Evolutionary conservation across 257 asterid species (phyloP).

Genomic region (Solanum habrochaites): DNA sequence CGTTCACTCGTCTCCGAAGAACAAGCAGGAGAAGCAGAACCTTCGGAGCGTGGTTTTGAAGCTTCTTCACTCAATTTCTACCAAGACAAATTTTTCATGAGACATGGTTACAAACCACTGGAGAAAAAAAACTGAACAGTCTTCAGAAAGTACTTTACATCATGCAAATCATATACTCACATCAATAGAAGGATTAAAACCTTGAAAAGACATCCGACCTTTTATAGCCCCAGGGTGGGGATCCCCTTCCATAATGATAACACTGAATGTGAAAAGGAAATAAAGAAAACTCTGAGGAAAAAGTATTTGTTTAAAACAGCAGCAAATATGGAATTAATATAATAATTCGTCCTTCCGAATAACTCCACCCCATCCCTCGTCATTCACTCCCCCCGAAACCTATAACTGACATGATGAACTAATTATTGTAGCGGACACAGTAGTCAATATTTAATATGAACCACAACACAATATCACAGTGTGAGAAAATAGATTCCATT

Average conservation of each 20-base stretch:
- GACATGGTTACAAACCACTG: conserved; percentile 7
- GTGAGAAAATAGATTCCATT: not conserved
- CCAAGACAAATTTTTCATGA: conserved; percentile 15
- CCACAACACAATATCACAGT: not conserved
- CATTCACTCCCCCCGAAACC: not conserved
- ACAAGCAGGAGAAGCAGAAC: conserved; percentile 37
- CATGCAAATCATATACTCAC: conserved; percentile 48
- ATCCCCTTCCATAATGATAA: conserved; percentile 74
- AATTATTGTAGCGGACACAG: not conserved
- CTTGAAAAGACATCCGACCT: conserved; percentile 91
- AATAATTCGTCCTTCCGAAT: not conserved
- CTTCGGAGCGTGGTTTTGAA: conserved; percentile 29
- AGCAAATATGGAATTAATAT: not conserved
- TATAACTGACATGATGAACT: not conserved
- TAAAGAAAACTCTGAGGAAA: conserved; percentile 1
- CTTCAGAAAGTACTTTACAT: not conserved
- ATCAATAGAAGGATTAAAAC: conserved; percentile 86
- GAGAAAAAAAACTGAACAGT: not conserved
- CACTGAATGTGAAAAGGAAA: conserved; percentile 38
- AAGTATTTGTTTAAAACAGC: not conserved
- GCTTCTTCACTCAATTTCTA: conserved; percentile 69
- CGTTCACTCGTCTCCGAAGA: conserved; percentile 39
- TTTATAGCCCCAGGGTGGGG: conserved; percentile 68
- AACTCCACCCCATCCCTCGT: not conserved
- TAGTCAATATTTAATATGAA: not conserved